phyloP scores from a whole-genome alignment of 306 rosid species.

The Malus asiatica region DNA sequence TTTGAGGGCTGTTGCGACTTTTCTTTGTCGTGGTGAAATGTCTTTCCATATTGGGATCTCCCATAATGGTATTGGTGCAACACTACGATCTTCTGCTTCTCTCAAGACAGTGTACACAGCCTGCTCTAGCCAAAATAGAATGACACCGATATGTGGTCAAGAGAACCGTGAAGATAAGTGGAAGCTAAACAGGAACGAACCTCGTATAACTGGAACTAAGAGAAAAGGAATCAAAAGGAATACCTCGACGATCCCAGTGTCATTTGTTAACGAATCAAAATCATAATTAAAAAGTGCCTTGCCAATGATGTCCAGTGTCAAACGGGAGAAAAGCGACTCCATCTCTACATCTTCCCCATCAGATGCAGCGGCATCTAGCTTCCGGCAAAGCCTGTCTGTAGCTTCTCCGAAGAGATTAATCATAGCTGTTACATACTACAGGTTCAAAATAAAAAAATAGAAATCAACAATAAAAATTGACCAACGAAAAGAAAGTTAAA shows the following conservation, averaged over 20 bases:
- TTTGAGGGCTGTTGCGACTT: constrained; percentile 80
- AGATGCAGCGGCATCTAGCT: constrained; percentile 76
- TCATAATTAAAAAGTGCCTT: constrained; percentile 96
- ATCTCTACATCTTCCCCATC: constrained; percentile 91
- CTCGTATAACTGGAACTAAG: constrained; percentile 3
- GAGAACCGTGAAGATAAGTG: constrained; percentile 12
- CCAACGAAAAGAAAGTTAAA: neutral
- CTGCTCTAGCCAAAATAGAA: constrained; percentile 47
- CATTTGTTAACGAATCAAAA: constrained; percentile 85
- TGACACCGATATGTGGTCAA: constrained; percentile 19
- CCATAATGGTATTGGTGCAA: constrained; percentile 87
- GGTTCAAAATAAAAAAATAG: constrained; percentile 15
- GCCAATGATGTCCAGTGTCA: constrained; percentile 90
- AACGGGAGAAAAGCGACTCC: constrained; percentile 95
- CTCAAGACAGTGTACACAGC: constrained; percentile 90
- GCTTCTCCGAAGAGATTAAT: constrained; percentile 91
- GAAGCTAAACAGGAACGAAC: constrained; percentile 9
- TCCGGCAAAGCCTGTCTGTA: constrained; percentile 84
- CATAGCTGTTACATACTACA: constrained; percentile 92
- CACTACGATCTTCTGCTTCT: constrained; percentile 97
- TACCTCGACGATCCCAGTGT: constrained; percentile 93
- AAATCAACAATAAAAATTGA: constrained; percentile 16
- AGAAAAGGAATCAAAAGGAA: constrained; percentile 18
- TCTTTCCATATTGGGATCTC: constrained; percentile 97
- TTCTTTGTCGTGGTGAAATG: constrained; percentile 82